Base-by-base conservation (phyloP, 129 eudicot genomes). In the carrot (Daucus carota) region DNA sequence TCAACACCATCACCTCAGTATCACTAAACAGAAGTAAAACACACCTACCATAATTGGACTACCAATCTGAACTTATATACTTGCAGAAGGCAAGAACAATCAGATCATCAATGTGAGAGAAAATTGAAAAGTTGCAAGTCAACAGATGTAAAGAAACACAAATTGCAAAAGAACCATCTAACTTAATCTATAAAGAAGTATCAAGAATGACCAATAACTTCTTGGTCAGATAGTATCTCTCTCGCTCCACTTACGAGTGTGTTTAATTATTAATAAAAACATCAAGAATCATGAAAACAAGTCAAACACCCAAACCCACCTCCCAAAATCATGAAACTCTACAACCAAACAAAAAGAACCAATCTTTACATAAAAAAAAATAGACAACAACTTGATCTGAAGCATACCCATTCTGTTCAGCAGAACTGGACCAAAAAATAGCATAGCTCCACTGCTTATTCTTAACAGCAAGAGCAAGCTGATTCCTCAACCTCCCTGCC, bases 381-480 rank as follows among this genome's bases (percentile, higher is more conserved):
- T n/a, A n/a, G 6, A 45, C 44, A 47, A 73, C 41, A 60, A 31
- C 18, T 14, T 33, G 54, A 73, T 28, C 24, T 60, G 15, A 26
- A 11, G 11, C 24, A 43, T 88, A 93, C 98, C 95, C 95, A 15
- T 88, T 83, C 72, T 88, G 77, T 34, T 50, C 75, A n/a, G 88
- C 75, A n/a, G 98, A 88, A 76, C 72, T 46, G 54, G 96, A 86
- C 98, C 98, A 93, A 83, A 93, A 93, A 72, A 93, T 88, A 43
- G 94, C 96, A 87, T 93, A 93, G 76, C 95, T 90, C 98, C 98
- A 93, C 73, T 93, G 90, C 57, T 86, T 85, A 81, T 86, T 82
- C 80, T 84, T 88, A 79, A 90, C 86, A 83, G 90, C 92, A 77
- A 81, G 77, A 85, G 94, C 96, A 80, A 93, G 86, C 75, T 81